These are phyloP conservation scores for Aspergillus sp. DNA, from an alignment of 2,329 filamentous ascomycete species.

Conservation along the genomic window DNA sequence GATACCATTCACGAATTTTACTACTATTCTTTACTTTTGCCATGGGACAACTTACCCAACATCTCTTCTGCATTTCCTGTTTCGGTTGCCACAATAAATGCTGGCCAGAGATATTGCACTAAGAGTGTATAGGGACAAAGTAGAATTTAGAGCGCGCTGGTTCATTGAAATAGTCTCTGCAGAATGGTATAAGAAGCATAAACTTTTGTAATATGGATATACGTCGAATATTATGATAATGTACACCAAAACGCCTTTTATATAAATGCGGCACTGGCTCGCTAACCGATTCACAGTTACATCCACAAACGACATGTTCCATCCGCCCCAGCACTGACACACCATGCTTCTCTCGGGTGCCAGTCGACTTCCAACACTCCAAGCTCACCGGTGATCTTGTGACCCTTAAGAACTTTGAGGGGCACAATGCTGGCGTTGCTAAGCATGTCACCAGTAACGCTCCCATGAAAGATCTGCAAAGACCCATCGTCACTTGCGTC, in stretches of 20 bases:
- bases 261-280: conserved; percentile 11
- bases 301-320: conserved; percentile 88
- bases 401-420: conserved; percentile 84
- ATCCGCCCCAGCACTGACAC: conserved; percentile 87
- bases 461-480: conserved; percentile 93
- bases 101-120: no score
- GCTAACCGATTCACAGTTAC: conserved; percentile 29
- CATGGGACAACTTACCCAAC: no score
- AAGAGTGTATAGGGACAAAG: no score
- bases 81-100: no score
- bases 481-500: conserved; percentile 93
- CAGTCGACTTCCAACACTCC: conserved; percentile 92
- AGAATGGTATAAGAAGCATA: not conserved
- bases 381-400: conserved; percentile 75
- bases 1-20: no score
- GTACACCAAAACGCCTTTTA: conserved; percentile 12
- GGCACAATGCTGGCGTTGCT: conserved; percentile 95
- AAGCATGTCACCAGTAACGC: conserved; percentile 88
- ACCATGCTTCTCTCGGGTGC: conserved; percentile 92
- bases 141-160: no score
- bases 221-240: conserved; percentile 11
- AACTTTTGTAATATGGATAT: conserved; percentile 25
- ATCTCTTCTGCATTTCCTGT: no score
- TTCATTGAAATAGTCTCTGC: no score
- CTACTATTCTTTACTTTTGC: no score